Evolutionary conservation across 495 filamentous ascomycete genomes (phyloP).

Genomic region (Amniculicola lignicola): DNA sequence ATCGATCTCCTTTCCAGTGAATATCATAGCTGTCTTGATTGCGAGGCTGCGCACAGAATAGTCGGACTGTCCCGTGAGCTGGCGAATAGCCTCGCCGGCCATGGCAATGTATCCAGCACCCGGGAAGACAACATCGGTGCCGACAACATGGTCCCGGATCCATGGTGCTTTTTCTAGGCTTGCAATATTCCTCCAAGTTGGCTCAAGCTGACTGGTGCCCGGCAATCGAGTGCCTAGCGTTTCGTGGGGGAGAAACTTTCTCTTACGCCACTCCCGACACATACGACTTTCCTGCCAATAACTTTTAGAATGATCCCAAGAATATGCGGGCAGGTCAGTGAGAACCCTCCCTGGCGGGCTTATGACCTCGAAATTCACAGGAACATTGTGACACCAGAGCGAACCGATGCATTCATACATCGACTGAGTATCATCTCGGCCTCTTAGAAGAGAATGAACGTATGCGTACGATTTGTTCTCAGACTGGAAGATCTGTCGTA

Average conservation of each 20-base stretch:
- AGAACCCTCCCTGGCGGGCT: background rate
- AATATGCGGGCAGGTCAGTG: slow-evolving; percentile 10
- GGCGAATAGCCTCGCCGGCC: slow-evolving; percentile 29
- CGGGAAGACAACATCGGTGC: slow-evolving; percentile 11
- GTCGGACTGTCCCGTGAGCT: slow-evolving; percentile 22
- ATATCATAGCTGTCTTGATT: slow-evolving; percentile 2
- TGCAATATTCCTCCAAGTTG: slow-evolving; percentile 12
- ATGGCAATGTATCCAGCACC: slow-evolving; percentile 10
- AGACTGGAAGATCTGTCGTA: background rate
- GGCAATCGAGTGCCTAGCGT: background rate
- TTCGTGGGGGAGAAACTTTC: background rate
- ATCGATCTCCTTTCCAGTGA: background rate
- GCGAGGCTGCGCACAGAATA: background rate
- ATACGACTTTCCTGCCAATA: slow-evolving; percentile 11
- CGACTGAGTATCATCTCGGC: background rate
- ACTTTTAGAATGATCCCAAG: background rate
- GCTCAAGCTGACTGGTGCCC: background rate
- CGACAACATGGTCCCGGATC: slow-evolving; percentile 5
- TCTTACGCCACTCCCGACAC: background rate
- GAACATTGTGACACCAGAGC: background rate
- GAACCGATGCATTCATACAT: background rate
- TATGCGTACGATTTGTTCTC: background rate
- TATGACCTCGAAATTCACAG: background rate
- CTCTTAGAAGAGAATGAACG: background rate
- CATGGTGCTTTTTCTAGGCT: slow-evolving; percentile 4